These are phyloP conservation scores for Mariannaea elegans DNA, from an alignment of 2,329 filamentous ascomycete genomes.

Conservation along the genomic window DNA sequence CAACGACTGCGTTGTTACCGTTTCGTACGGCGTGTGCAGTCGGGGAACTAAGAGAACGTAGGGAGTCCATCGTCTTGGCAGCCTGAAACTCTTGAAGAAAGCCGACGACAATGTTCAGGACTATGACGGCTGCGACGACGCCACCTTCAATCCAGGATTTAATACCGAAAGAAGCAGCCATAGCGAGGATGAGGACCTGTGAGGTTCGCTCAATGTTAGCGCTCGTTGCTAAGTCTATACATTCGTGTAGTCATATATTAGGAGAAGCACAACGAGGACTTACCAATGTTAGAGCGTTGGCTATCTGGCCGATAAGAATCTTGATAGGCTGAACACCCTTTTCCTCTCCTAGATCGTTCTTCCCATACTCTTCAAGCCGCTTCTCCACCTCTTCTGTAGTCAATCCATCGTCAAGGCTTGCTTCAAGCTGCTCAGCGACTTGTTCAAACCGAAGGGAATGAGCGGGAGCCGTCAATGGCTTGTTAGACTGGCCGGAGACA, in stretches of 20 bases:
- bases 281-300: slow-evolving; percentile 75
- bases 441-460: slow-evolving; percentile 30
- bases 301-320: slow-evolving; percentile 72
- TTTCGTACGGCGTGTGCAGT: slow-evolving; percentile 54
- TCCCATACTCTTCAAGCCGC: slow-evolving; percentile 65
- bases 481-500: slow-evolving; percentile 36
- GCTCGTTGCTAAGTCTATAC: not conserved
- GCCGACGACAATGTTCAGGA: slow-evolving; percentile 65
- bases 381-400: slow-evolving; percentile 60
- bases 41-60: slow-evolving; percentile 54
- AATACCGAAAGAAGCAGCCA: slow-evolving; percentile 66
- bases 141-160: slow-evolving; percentile 68
- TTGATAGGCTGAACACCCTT: slow-evolving; percentile 68
- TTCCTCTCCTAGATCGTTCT: slow-evolving; percentile 70
- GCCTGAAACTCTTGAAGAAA: slow-evolving; percentile 57
- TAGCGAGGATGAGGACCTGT: slow-evolving; percentile 63
- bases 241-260: not conserved
- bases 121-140: slow-evolving; percentile 65
- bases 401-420: slow-evolving; percentile 60
- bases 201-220: slow-evolving; percentile 28
- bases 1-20: slow-evolving; percentile 49
- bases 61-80: slow-evolving; percentile 60
- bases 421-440: slow-evolving; percentile 28
- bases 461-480: slow-evolving; percentile 35
- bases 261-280: slow-evolving; percentile 17